These are phyloP conservation scores for Capsicum pubescens DNA, from an alignment of 257 asterid genomes.

Conservation along the genomic window DNA sequence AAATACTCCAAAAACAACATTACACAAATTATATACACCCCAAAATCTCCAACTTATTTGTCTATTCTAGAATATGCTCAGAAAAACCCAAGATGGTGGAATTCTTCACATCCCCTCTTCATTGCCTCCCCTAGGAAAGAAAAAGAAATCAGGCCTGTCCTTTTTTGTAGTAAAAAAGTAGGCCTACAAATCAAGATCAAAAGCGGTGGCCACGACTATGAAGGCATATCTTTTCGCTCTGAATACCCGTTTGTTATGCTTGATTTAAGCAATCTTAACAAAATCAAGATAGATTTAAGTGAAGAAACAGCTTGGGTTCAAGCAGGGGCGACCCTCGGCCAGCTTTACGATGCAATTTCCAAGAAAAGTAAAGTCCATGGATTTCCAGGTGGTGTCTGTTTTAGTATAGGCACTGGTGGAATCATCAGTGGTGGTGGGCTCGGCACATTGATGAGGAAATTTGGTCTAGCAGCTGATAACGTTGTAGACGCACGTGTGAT, in stretches of 20 bases:
- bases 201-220: constrained; percentile 19
- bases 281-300: neutral
- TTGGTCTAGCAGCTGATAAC: constrained; percentile 1
- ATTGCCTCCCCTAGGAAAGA: constrained; percentile 20
- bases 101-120: constrained; percentile 12
- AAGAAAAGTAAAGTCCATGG: constrained; percentile 25
- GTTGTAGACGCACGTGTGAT: constrained; percentile 12
- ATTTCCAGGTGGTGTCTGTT: constrained; percentile 30
- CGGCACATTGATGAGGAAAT: constrained; percentile 1
- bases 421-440: constrained; percentile 25
- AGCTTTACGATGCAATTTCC: constrained; percentile 26
- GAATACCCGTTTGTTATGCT: constrained; percentile 9
- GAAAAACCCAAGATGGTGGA: neutral
- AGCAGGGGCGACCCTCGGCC: constrained; percentile 29
- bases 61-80: constrained; percentile 1
- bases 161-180: neutral
- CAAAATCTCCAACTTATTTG: neutral
- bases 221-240: constrained; percentile 15
- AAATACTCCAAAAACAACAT: neutral
- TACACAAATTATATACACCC: neutral
- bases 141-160: neutral
- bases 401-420: constrained; percentile 35
- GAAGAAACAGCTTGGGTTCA: constrained; percentile 32
- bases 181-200: constrained; percentile 15
- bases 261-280: constrained; percentile 8